Conservation (phyloP, 2,329 filamentous ascomycete species). For the Cercospora sojina region DNA sequence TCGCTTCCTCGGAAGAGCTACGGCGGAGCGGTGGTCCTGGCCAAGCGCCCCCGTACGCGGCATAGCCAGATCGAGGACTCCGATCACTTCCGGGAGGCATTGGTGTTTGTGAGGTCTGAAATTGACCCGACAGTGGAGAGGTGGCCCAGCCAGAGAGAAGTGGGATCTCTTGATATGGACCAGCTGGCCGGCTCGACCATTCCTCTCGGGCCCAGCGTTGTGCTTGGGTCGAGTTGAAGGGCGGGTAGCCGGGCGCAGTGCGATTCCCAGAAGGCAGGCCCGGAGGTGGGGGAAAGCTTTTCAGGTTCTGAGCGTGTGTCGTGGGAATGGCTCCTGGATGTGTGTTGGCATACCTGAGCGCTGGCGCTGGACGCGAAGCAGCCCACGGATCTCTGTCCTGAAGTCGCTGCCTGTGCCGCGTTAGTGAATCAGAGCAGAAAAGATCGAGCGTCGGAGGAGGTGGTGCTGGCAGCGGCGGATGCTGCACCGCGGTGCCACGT, state of each 20-base stretch:
- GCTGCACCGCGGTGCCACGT: slow-evolving; percentile 14
- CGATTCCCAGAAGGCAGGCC: slow-evolving; percentile 28
- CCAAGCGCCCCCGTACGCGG: slow-evolving; percentile 30
- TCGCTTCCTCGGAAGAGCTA: slow-evolving; percentile 34
- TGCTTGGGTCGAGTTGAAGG: slow-evolving; percentile 29
- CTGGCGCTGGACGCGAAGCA: slow-evolving; percentile 28
- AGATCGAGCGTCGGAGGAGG: not conserved
- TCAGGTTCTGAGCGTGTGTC: slow-evolving; percentile 26
- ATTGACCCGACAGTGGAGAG: slow-evolving; percentile 31
- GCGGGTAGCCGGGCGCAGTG: slow-evolving; percentile 24
- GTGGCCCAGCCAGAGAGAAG: slow-evolving; percentile 32
- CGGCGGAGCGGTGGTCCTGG: slow-evolving; percentile 31
- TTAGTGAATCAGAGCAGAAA: slow-evolving; percentile 10
- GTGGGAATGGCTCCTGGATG: slow-evolving; percentile 24
- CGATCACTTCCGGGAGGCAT: slow-evolving; percentile 30
- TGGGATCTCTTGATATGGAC: slow-evolving; percentile 29
- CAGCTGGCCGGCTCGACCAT: slow-evolving; percentile 31
- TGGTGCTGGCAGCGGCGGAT: slow-evolving; percentile 6
- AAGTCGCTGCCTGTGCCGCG: slow-evolving; percentile 30
- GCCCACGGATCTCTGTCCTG: slow-evolving; percentile 34
- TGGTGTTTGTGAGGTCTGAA: slow-evolving; percentile 26
- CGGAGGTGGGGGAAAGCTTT: slow-evolving; percentile 32
- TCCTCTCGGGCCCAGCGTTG: slow-evolving; percentile 33
- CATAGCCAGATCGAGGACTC: slow-evolving; percentile 29
- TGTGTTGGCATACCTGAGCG: slow-evolving; percentile 32